Conservation (phyloP, 1,284 basidiomycete species). For the Austroboletus novae-zelandiae region DNA sequence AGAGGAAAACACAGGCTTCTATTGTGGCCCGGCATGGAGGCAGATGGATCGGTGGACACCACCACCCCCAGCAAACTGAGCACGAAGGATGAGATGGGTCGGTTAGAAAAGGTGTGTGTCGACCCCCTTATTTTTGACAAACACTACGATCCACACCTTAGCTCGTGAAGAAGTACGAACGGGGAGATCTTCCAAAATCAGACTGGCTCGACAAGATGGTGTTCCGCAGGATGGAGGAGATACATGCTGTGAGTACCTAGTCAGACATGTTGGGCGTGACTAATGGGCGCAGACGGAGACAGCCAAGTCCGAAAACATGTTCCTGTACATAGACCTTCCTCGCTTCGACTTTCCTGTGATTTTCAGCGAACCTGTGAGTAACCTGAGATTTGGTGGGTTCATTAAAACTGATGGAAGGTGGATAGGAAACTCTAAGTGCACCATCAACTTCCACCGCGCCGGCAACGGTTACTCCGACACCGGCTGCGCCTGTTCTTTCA, state of each 20-base stretch:
- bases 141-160: constrained; percentile 30
- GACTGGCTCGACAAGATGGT: constrained; percentile 96
- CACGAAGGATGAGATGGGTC: constrained; percentile 86
- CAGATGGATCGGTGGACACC: constrained; percentile 80
- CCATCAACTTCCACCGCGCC: constrained; percentile 39
- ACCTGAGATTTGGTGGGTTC: background rate
- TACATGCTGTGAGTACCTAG: constrained; percentile 69
- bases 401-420: constrained; percentile 6
- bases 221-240: constrained; percentile 91
- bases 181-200: constrained; percentile 89
- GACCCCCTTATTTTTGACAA: background rate
- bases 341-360: constrained; percentile 99
- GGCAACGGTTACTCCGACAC: constrained; percentile 38
- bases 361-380: constrained; percentile 80
- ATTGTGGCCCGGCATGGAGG: constrained; percentile 81
- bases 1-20: constrained; percentile 89
- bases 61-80: constrained; percentile 85
- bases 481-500: constrained; percentile 45
- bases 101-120: constrained; percentile 82
- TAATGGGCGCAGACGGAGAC: constrained; percentile 65
- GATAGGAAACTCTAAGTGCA: constrained; percentile 35
- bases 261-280: background rate
- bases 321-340: constrained; percentile 93
- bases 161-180: constrained; percentile 95
- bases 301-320: constrained; percentile 85